phyloP scores from a whole-genome alignment of 139 green algal genomes.

The Closterium sp. region DNA sequence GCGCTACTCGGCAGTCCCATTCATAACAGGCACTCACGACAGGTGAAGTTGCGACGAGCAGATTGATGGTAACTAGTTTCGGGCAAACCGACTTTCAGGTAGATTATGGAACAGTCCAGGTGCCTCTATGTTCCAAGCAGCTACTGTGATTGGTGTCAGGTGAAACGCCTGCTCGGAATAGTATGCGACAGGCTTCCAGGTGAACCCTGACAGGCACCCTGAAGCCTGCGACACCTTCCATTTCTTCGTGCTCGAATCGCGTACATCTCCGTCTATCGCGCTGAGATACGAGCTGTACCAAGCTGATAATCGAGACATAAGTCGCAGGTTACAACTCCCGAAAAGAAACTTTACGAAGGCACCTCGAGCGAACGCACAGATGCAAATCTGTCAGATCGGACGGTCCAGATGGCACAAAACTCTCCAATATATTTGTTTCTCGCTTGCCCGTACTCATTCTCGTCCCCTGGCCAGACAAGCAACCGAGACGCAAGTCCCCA shows the following conservation, averaged over 20 bases:
- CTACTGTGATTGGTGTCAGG: neutral
- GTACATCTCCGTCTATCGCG: neutral
- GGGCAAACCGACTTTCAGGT: neutral
- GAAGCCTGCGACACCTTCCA: neutral
- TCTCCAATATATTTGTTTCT: neutral
- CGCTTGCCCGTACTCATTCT: neutral
- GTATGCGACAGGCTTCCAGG: neutral
- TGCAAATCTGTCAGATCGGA: neutral
- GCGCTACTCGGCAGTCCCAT: no score
- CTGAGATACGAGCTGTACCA: neutral
- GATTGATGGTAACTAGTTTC: neutral
- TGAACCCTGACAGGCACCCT: neutral
- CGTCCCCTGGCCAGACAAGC: neutral
- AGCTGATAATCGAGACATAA: neutral
- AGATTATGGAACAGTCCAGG: neutral
- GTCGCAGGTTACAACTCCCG: neutral
- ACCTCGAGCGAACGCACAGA: no score
- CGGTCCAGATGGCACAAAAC: neutral
- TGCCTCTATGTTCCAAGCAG: neutral
- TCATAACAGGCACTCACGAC: no score
- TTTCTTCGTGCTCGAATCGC: neutral
- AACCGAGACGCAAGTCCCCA: neutral
- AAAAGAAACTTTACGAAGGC: neutral
- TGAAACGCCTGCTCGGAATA: neutral
- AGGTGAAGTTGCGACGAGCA: no score